Conservation (phyloP, 202 grass and related monocot species). For the Eragrostis tef region DNA sequence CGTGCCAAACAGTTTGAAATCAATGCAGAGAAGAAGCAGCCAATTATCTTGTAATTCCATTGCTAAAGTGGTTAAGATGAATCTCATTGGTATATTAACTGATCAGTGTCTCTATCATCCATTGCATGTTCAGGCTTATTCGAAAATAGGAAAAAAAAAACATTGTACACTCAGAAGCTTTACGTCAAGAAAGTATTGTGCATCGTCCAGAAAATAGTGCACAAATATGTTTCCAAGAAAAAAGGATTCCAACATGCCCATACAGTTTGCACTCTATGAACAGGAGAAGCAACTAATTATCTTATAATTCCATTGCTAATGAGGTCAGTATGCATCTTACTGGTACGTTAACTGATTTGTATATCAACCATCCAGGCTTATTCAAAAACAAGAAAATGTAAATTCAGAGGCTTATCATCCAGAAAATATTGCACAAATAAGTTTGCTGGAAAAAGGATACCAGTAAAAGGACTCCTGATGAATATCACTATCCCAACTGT, state of each 20-base stretch:
- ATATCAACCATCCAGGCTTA: neutral
- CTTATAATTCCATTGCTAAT: neutral
- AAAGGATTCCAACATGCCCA: neutral
- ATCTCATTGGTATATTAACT: neutral
- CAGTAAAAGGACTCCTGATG: neutral
- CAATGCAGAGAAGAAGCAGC: neutral
- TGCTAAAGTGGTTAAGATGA: neutral
- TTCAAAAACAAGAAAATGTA: neutral
- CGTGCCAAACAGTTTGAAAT: neutral
- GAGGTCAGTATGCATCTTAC: neutral
- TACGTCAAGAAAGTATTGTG: neutral
- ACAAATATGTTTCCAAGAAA: neutral
- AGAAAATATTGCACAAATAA: conserved; percentile 13
- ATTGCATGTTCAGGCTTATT: neutral
- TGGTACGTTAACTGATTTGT: neutral
- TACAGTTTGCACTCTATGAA: neutral
- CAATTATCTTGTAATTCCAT: neutral
- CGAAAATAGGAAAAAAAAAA: neutral
- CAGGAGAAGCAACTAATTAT: neutral
- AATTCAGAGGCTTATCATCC: neutral
- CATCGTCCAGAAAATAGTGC: neutral
- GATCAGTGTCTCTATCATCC: neutral
- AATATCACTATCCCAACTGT: neutral
- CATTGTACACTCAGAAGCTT: neutral
- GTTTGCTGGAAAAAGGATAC: neutral